Evolutionary conservation across 2,329 filamentous ascomycete genomes (phyloP).

Genomic region (Neonectria hederae): DNA sequence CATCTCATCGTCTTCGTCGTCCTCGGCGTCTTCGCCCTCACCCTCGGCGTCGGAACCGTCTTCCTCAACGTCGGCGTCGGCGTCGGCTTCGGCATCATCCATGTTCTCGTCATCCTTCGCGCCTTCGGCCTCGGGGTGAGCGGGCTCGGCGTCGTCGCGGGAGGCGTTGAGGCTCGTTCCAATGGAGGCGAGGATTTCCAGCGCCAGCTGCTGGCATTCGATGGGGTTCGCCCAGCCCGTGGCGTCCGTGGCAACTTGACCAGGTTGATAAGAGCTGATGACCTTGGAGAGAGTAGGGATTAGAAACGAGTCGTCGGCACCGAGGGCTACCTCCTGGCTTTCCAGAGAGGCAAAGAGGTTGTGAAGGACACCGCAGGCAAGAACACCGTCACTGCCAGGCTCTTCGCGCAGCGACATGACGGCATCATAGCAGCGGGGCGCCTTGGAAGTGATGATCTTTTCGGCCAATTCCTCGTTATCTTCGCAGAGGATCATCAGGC

Average conservation of each 20-base stretch:
- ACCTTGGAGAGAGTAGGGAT: slow-evolving; percentile 50
- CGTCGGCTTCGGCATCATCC: slow-evolving; percentile 47
- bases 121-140: slow-evolving; percentile 47
- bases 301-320: slow-evolving; percentile 47
- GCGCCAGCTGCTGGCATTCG: slow-evolving; percentile 62
- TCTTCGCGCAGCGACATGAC: slow-evolving; percentile 60
- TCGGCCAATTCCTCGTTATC: slow-evolving; percentile 65
- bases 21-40: slow-evolving; percentile 51
- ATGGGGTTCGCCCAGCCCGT: slow-evolving; percentile 51
- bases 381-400: slow-evolving; percentile 59
- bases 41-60: slow-evolving; percentile 50
- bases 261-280: slow-evolving; percentile 41
- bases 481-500: slow-evolving; percentile 67
- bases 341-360: slow-evolving; percentile 64
- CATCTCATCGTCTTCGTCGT: slow-evolving; percentile 62
- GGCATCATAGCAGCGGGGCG: slow-evolving; percentile 58
- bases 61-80: slow-evolving; percentile 51
- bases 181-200: slow-evolving; percentile 72
- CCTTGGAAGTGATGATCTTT: slow-evolving; percentile 60
- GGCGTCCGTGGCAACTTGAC: slow-evolving; percentile 43
- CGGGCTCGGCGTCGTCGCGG: slow-evolving; percentile 47
- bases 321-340: slow-evolving; percentile 37
- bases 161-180: slow-evolving; percentile 66
- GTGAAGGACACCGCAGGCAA: slow-evolving; percentile 70
- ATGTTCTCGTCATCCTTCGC: slow-evolving; percentile 52